Conservation (phyloP, 106 monocot species). For the Iris macrosiphon region DNA sequence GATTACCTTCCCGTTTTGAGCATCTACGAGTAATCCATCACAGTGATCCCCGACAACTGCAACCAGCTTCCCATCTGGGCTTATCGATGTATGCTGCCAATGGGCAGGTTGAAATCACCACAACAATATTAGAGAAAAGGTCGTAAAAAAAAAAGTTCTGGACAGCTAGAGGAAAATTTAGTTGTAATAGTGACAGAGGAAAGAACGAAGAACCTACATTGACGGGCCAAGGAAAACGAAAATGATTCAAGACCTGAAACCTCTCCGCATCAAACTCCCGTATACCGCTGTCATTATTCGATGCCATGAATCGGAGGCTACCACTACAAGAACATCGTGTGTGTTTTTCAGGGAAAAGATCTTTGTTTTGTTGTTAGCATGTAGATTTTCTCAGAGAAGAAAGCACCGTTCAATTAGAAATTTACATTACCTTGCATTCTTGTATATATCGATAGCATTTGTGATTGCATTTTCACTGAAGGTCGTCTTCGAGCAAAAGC, state of each 20-base stretch:
- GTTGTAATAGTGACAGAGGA: no score
- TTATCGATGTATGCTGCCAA: conserved; percentile 58
- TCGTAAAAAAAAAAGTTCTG: background rate
- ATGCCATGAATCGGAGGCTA: conserved; percentile 42
- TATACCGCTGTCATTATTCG: conserved; percentile 59
- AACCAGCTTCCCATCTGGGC: conserved; percentile 63
- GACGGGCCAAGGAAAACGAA: conserved; percentile 69
- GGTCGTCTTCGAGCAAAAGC: conserved; percentile 54
- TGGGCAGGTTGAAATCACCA: background rate
- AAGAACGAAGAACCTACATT: conserved; percentile 40
- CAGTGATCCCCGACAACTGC: conserved; percentile 62
- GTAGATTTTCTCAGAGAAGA: no score
- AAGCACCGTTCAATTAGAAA: background rate
- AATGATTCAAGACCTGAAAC: conserved; percentile 64
- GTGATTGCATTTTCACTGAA: conserved; percentile 65
- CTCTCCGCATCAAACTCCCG: conserved; percentile 56
- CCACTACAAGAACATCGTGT: conserved; percentile 39
- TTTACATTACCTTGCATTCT: conserved; percentile 26
- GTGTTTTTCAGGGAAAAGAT: background rate
- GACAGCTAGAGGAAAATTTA: background rate
- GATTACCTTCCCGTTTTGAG: conserved; percentile 66
- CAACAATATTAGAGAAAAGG: background rate
- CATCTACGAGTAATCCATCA: conserved; percentile 55
- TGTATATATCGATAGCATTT: conserved; percentile 70
- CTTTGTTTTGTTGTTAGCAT: no score